Evolutionary conservation across 2,329 filamentous ascomycete species (phyloP), one percentile per base, ranked within the genome.

Genomic region (Rachicladosporium sp.): DNA sequence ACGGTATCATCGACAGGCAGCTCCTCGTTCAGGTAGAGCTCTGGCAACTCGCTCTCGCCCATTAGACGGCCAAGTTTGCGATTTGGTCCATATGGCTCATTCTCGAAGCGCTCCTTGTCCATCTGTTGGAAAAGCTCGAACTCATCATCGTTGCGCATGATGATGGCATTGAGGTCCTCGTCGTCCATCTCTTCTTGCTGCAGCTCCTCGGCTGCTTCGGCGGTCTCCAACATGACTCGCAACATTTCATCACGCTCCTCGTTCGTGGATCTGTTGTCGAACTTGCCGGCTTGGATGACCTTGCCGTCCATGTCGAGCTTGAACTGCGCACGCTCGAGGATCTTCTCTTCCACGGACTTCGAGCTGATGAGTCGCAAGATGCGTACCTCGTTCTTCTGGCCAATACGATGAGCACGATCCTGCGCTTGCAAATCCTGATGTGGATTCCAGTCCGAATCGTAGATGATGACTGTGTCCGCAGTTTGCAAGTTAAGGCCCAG

Each of bases 241-340:
- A 98, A 70, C 76, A 98, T 89, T 33, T 91, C 89, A 56, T 98
- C 91, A 71, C 91, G 85, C 63, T 98, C 91, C 40, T 93, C 93
- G 60, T 95, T 91, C 1, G 91, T 96, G 1, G 91, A 98, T 59
- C 96, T 98, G 68, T 98, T 96, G 53, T 98, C 91, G 67, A 98
- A 98, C 59, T 93, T 93, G 78, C 91, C 91, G 43, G 91, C 91
- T 60, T 98, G 91, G 52, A 98, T 98, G 58, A 98, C 88, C 64
- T 98, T 98, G 67, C 91, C 89, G 57, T 98, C 91, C 82, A 98
- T 95, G 61, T 96, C 89, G 48, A 98, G 75, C 73, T 98, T 98
- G 74, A 82, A 98, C 50, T 94, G 82, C 2, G 91, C 91, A 59
- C 89, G 82, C 61, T 96, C 91, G 38, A 98, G 69, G 58, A 98